Base-by-base conservation (phyloP, 495 filamentous ascomycete species). In the Podospora comata region DNA sequence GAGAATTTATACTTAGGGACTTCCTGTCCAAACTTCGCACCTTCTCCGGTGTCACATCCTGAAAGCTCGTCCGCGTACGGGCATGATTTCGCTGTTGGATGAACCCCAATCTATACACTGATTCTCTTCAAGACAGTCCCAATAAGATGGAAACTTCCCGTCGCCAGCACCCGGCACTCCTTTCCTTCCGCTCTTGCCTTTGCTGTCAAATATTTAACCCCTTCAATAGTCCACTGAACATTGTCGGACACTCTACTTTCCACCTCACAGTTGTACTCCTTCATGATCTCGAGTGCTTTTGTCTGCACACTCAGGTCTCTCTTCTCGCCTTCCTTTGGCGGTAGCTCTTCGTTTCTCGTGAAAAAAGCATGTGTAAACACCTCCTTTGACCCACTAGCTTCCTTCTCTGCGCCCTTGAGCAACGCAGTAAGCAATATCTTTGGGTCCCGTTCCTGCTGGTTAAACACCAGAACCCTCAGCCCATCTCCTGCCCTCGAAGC, bases 401-500 rank as follows among this genome's bases (percentile, higher is more conserved):
- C 39, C 39, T 58, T 19, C 55, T 58, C 55, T 4, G 55, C 55
- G 6, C 55, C 55, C 15, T 58, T 26, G 3, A 58, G n/a, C 23
- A 58, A 58, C 18, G 55, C 55, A 19, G n/a, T 58, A 7, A 58
- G n/a, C 55, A 58, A 11, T 7, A 26, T 7, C 55, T 58, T 26
- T 20, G 55, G 23, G 23, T 58, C 55, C 2, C 61, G 11, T 4
- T 32, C 61, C 34, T 63, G 61, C 30, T 63, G 61, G 61, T 63
- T 63, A 32, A 63, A 63, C n/a, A 63, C 30, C 16, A 63, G 15
- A 19, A 63, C 32, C 5, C 34, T 28, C 9, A 32, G 4, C n/a
- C 30, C 61, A 18, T 39, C 28, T n/a, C 19, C n/a, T 11, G 13
- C 11, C 30, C 30, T 19, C 5, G 61, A 28, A 4, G 30, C 32